phyloP scores from a whole-genome alignment of 192 early-diverging fungal genomes.

The Rhizophagus clarus region DNA sequence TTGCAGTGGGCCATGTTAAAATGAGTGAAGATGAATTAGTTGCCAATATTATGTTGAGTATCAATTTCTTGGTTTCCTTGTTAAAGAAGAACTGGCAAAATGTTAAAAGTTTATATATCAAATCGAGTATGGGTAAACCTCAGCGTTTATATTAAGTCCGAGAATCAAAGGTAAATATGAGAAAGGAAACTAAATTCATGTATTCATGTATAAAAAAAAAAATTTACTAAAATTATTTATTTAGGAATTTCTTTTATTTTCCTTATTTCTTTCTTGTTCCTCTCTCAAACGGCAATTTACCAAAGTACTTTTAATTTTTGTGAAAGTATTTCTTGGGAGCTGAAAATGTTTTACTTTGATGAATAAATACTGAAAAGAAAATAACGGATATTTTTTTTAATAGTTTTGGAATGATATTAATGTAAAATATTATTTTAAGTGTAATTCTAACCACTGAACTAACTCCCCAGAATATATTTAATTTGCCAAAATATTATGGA shows the following conservation, averaged over 20 bases:
- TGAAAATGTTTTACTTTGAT: background rate
- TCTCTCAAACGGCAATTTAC: constrained; percentile 24
- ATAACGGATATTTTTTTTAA: no score
- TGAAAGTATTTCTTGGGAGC: background rate
- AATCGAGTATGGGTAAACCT: constrained; percentile 96
- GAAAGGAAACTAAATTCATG: background rate
- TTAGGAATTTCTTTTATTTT: background rate
- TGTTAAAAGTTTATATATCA: constrained; percentile 97
- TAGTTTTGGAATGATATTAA: no score
- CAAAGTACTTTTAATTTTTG: constrained; percentile 3
- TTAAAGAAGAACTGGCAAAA: constrained; percentile 99
- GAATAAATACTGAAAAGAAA: no score
- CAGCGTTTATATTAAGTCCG: constrained; percentile 79
- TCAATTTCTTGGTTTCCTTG: constrained; percentile 98
- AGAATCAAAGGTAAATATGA: background rate
- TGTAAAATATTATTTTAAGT: no score
- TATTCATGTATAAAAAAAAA: background rate
- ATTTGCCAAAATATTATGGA: no score
- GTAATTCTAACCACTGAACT: no score
- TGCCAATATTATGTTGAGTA: constrained; percentile 95
- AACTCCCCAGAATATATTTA: no score
- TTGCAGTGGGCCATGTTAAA: constrained; percentile 91
- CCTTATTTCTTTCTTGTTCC: background rate
- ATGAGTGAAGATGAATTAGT: constrained; percentile 96
- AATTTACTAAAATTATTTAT: background rate